Evolutionary conservation across 2,329 filamentous ascomycete genomes (phyloP).

Genomic region (Didymella glomerata): DNA sequence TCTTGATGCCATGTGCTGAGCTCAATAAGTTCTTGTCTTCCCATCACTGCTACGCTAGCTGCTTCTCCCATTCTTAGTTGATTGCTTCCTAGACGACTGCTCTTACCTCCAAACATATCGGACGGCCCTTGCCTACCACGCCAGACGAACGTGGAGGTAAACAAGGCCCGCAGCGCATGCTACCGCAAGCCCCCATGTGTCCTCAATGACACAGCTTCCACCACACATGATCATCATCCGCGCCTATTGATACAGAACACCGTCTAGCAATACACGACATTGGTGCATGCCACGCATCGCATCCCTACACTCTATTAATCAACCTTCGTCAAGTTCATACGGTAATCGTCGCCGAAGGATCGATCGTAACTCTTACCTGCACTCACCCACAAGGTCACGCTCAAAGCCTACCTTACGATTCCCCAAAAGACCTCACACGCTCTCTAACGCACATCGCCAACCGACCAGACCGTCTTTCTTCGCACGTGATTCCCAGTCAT

Average conservation of each 20-base stretch:
- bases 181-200: background rate
- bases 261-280: background rate
- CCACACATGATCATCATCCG: background rate
- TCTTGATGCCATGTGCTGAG: background rate
- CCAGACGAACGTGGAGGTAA: background rate
- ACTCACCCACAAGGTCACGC: background rate
- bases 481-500: background rate
- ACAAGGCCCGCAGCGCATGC: background rate
- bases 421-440: slow-evolving; percentile 5
- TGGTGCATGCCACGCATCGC: slow-evolving; percentile 15
- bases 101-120: background rate
- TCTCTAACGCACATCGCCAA: background rate
- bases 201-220: background rate
- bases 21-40: background rate
- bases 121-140: background rate
- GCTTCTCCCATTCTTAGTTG: background rate
- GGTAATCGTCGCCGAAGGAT: slow-evolving; percentile 2
- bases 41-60: background rate
- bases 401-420: background rate
- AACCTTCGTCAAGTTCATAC: slow-evolving; percentile 5
- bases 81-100: background rate
- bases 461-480: background rate
- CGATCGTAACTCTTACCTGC: slow-evolving; percentile 1
- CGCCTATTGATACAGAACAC: background rate
- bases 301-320: slow-evolving; percentile 6